Percentiles rank a stretch among this genome's conserved stretches.
Evolutionary conservation across 805 yeast genomes (phyloP).

Genomic region (Candida sanyiensis): DNA sequence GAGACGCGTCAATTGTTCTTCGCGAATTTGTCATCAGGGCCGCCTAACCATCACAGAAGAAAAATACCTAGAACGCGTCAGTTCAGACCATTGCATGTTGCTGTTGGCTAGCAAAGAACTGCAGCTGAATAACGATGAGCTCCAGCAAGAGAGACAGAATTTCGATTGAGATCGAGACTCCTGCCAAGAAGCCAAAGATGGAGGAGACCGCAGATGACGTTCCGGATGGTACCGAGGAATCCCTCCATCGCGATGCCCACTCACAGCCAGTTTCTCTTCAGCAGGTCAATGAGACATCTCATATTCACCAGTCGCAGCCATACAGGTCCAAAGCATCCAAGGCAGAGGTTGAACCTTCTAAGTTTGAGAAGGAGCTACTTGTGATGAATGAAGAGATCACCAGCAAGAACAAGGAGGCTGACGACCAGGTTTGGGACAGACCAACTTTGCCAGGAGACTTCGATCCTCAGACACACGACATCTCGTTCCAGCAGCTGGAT

Average conservation of each 20-base stretch:
- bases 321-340: constrained; percentile 27
- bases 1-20: too few species aligned
- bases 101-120: too few species aligned
- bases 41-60: too few species aligned
- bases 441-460: constrained; percentile 50
- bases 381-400: constrained; percentile 36
- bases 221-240: constrained; percentile 19
- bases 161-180: neutral
- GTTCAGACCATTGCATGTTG: too few species aligned
- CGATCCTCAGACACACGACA: constrained; percentile 43
- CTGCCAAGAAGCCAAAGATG: constrained; percentile 16
- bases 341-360: constrained; percentile 35
- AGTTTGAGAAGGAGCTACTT: constrained; percentile 48
- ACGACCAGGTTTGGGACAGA: constrained; percentile 44
- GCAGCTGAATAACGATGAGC: constrained; percentile 2
- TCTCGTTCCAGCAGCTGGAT: constrained; percentile 86
- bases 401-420: constrained; percentile 17
- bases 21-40: too few species aligned
- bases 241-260: constrained; percentile 24
- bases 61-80: too few species aligned
- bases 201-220: constrained; percentile 12
- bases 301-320: constrained; percentile 25
- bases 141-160: constrained; percentile 4
- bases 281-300: constrained; percentile 9
- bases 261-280: constrained; percentile 24